Evolutionary conservation across 2,329 filamentous ascomycete species (phyloP).

Genomic region (Pseudogymnoascus sp.): DNA sequence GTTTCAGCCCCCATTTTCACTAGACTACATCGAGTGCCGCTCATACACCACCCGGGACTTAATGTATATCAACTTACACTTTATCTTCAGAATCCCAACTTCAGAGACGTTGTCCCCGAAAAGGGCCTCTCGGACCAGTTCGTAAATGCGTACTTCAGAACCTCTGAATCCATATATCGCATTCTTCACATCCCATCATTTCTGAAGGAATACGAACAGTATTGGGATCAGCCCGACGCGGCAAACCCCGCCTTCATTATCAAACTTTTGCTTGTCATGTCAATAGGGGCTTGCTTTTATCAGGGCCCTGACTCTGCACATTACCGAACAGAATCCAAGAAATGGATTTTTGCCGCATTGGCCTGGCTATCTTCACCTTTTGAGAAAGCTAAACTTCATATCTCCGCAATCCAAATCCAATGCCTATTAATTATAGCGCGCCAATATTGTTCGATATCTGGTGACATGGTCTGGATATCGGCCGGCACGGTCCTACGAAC

Average conservation of each 20-base stretch:
- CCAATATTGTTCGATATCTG: conserved; percentile 39
- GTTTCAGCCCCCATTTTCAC: background rate
- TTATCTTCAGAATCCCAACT: conserved; percentile 14
- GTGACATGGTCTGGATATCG: conserved; percentile 46
- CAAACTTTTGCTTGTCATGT: conserved; percentile 23
- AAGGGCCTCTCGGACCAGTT: conserved; percentile 29
- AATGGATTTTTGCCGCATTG: conserved; percentile 22
- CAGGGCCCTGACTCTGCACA: conserved; percentile 15
- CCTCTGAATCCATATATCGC: conserved; percentile 36
- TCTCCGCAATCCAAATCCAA: conserved; percentile 44
- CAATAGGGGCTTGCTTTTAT: conserved; percentile 20
- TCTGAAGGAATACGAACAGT: conserved; percentile 34
- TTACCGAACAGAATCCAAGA: conserved; percentile 15
- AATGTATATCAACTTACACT: background rate
- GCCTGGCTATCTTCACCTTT: conserved; percentile 29
- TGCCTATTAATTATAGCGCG: conserved; percentile 45
- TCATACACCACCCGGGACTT: background rate
- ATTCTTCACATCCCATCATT: conserved; percentile 42
- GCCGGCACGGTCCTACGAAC: conserved; percentile 43
- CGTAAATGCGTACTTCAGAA: conserved; percentile 35
- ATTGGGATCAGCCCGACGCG: conserved; percentile 31
- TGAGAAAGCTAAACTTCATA: conserved; percentile 42
- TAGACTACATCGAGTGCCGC: background rate
- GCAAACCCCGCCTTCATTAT: conserved; percentile 16
- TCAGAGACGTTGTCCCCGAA: conserved; percentile 18